Base-by-base conservation (phyloP, 257 asterid species). In the Jacaranda mimosifolia region DNA sequence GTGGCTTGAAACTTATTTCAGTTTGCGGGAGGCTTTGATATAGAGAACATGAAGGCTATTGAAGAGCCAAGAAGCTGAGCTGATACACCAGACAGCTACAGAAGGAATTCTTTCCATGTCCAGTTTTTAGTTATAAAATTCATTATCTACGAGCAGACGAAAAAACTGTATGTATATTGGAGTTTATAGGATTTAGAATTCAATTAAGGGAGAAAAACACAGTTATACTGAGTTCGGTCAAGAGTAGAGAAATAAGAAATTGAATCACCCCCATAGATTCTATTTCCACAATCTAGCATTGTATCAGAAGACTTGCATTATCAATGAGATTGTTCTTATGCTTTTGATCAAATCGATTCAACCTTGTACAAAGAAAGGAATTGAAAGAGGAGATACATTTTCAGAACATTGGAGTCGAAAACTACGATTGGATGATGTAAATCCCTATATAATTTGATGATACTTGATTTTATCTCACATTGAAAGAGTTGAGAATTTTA, bases 21-120 rank as follows among this genome's bases (percentile, higher is more conserved):
- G 99, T 96, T 96, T 82, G 97, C 97, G 35, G 98, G 99, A 87
- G 99, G 99, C 21, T 96, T 96, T 76, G 99, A 96, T 75, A 92
- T 94, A 17, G 99, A 93, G 73, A 96, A 97, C 84, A 96, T 96
- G 99, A 90, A 90, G 85, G 96, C 97, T 19, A 93, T 96, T 73
- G 99, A 93, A 89, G 99, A 93, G 81, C 85, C 93, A 72, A 90
- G 98, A 87, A 90, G 95, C 82, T 81, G 95, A 4, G 91, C 96
- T 68, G 80, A 70, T 38, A 52, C 87, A 21, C 88, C n/a, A 91
- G 81, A 80, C 32, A 26, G 32, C 81, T 64, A 78, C 89, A 77
- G 90, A 84, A 74, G 64, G n/a, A 65, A 32, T 75, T 35, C n/a
- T 58, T 53, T 46, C 48, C 14, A 26, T 65, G 55, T 69, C 70